These are phyloP conservation scores for Sporothrix globosa DNA, from an alignment of 2,329 filamentous ascomycete genomes.

Conservation along the genomic window DNA sequence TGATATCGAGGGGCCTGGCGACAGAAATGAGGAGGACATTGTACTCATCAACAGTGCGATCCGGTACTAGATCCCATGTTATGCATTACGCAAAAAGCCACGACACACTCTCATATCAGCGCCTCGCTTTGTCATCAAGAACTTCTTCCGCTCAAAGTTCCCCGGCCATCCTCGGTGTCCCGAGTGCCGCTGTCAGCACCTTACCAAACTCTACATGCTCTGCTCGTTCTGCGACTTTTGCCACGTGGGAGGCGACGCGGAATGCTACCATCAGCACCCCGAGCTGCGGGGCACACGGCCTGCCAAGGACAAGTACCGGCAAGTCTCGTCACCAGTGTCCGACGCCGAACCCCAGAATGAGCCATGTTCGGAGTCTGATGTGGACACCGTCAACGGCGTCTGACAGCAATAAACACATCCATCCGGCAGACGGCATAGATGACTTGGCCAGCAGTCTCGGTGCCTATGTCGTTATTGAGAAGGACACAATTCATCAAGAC, in stretches of 20 bases:
- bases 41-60: slow-evolving; percentile 27
- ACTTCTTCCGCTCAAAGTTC: slow-evolving; percentile 25
- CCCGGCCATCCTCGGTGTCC: slow-evolving; percentile 9
- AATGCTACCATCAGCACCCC: slow-evolving; percentile 30
- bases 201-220: slow-evolving; percentile 14
- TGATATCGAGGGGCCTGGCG: neutral
- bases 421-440: neutral
- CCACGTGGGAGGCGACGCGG: slow-evolving; percentile 29
- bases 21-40: neutral
- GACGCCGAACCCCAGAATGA: neutral
- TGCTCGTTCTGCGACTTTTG: slow-evolving; percentile 29
- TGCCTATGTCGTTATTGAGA: neutral
- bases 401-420: neutral
- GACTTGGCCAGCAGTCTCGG: neutral
- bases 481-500: neutral
- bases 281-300: slow-evolving; percentile 28
- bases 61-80: slow-evolving; percentile 17
- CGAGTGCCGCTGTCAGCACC: slow-evolving; percentile 25
- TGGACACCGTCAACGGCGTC: neutral
- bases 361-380: neutral
- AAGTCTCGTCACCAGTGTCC: neutral
- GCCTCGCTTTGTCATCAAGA: neutral
- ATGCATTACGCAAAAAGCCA: neutral
- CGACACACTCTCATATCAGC: slow-evolving; percentile 1
- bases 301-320: slow-evolving; percentile 20